These are phyloP conservation scores for Stentor coeruleus DNA, from an alignment of 73 alveolate genomes.

Conservation along the genomic window DNA sequence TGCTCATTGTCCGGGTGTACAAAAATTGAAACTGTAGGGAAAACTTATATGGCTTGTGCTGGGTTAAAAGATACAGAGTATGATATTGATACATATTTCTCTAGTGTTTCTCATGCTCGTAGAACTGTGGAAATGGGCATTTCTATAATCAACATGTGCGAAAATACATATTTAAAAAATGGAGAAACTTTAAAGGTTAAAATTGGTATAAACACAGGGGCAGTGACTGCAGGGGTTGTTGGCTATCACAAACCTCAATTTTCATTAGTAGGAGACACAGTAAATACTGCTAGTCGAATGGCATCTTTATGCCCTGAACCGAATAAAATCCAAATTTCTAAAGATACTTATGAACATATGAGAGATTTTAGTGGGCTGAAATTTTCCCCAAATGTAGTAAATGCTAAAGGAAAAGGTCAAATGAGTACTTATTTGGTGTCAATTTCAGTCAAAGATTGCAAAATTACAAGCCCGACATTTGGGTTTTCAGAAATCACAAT, in stretches of 20 bases:
- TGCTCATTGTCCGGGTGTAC: conserved; percentile 37
- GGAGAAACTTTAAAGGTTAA: conserved; percentile 37
- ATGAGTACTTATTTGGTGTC: conserved; percentile 33
- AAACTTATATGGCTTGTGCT: conserved; percentile 89
- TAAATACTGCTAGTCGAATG: conserved; percentile 98
- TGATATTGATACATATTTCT: neutral
- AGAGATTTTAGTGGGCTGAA: neutral
- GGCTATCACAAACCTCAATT: conserved; percentile 98
- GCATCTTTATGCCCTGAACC: neutral
- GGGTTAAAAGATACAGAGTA: conserved; percentile 69
- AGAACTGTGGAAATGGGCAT: neutral
- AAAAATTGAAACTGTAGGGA: conserved; percentile 86
- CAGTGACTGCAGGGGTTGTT: conserved; percentile 97
- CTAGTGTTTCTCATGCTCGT: conserved; percentile 15
- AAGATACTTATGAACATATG: neutral
- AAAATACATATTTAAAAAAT: neutral
- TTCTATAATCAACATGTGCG: neutral
- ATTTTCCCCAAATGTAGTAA: conserved; percentile 31
- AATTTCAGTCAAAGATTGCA: neutral
- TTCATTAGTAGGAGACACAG: conserved; percentile 98
- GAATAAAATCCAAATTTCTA: conserved; percentile 8
- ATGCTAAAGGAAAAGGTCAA: conserved; percentile 57
- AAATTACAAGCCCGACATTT: neutral
- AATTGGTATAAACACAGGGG: conserved; percentile 97
- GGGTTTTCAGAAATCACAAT: neutral